Base-by-base conservation (phyloP, 1,139 yeast species). In the Candida smagusa region DNA sequence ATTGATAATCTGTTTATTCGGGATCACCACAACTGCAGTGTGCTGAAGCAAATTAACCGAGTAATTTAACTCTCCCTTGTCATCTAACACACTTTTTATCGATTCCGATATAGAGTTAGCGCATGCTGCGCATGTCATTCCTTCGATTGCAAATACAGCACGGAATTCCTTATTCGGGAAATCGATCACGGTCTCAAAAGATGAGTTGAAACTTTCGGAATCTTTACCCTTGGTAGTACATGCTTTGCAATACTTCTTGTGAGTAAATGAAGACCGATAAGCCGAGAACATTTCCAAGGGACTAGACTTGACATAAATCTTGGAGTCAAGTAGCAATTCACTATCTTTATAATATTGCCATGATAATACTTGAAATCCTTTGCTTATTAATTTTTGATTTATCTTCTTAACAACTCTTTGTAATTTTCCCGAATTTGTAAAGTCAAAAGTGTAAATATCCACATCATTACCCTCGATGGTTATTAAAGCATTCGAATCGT, bases 51-150 rank as follows among this genome's bases (percentile, higher is more conserved):
- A 49, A 43, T 72, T 73, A 12, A 77, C 75, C 0, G 73, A 61
- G 42, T 42, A 65, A 23, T 54, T 56, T 3, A 61, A 58, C 12
- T 61, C 65, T 5, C 50, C 48, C 1, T 43, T 53, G 34, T 33
- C 47, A 43, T 19, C 36, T n/a, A 76, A 49, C 2, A 61, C 55
- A 1, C 54, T 58, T 9, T 55, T 52, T n/a, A 81, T 67, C 0
- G 69, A 66, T 7, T 63, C 64, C 2, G 72, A 60, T 2, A 83
- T 72, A 0, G 77, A 49, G 12, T 63, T 59, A 1, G 72, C 70
- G 54, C 88, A 81, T 2, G 82, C 62, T 2, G 82, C 73, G 51
- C 88, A 81, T 1, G 85, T 72, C 87, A 82, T 81, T 1, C 85
- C 88, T 5, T 72, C 70, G 34, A 83, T 64, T 5, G 79, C 61